These are phyloP conservation scores for Tricholoma furcatifolium DNA, from an alignment of 768 basidiomycete species.

Conservation along the genomic window DNA sequence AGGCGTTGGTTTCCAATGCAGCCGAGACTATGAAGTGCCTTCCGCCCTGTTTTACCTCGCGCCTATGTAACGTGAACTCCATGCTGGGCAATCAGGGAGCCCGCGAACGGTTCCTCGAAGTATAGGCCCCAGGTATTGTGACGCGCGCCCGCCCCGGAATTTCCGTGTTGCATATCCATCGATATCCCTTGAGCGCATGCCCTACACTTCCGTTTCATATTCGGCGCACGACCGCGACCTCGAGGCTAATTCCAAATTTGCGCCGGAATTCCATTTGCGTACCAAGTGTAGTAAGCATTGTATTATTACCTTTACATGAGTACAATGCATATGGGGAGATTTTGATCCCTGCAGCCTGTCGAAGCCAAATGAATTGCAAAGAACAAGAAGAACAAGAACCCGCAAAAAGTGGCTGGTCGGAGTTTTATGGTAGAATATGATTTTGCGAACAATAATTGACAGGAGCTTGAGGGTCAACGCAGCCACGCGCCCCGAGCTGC, in stretches of 20 bases:
- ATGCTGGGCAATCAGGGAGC: too few relatives aligned
- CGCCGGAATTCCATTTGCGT: background rate
- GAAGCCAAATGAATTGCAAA: background rate
- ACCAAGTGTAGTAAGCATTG: background rate
- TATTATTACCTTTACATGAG: too few relatives aligned
- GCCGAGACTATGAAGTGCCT: too few relatives aligned
- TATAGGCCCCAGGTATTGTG: too few relatives aligned
- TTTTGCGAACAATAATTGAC: background rate
- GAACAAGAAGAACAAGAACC: conserved; percentile 1
- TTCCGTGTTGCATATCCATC: background rate
- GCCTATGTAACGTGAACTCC: too few relatives aligned
- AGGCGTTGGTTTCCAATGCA: too few relatives aligned
- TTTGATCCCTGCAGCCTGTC: background rate
- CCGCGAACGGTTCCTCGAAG: too few relatives aligned
- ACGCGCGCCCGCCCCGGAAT: too few relatives aligned
- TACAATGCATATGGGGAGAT: too few relatives aligned
- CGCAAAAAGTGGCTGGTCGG: too few relatives aligned
- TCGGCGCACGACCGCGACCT: conserved; percentile 9
- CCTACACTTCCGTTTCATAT: background rate
- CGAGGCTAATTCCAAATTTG: conserved; percentile 9
- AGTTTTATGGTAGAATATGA: too few relatives aligned
- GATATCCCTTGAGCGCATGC: background rate
- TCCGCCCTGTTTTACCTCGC: too few relatives aligned
- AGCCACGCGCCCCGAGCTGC: conserved; percentile 26
- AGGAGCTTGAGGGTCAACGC: conserved; percentile 3